Conservation (phyloP, 208 protist species). For the Acanthamoeba triangularis region DNA sequence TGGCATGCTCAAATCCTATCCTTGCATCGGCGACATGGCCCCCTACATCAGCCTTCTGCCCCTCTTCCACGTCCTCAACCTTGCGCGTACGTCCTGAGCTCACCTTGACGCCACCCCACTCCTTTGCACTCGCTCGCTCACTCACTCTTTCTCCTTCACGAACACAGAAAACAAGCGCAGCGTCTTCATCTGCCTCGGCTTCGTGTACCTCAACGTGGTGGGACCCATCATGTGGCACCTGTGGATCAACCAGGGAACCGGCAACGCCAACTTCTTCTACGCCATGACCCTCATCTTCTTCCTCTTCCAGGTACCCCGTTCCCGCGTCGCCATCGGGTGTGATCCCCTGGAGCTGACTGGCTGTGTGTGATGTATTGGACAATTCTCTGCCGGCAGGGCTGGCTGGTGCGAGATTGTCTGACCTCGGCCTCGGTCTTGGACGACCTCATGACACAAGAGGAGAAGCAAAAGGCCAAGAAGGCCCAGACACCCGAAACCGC, state of each 20-base stretch:
- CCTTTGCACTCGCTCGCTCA: background rate
- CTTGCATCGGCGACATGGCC: constrained; percentile 66
- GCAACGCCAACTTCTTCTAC: constrained; percentile 78
- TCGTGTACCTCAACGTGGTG: constrained; percentile 74
- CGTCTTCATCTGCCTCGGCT: constrained; percentile 57
- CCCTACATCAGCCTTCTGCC: constrained; percentile 72
- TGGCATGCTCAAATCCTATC: constrained; percentile 73
- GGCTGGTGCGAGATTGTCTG: constrained; percentile 72
- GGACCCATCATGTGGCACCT: constrained; percentile 73
- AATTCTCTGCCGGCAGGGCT: constrained; percentile 30
- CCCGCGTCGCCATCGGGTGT: background rate
- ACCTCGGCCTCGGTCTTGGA: constrained; percentile 67
- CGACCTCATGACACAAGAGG: constrained; percentile 32
- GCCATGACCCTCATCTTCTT: constrained; percentile 76
- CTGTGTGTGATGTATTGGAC: background rate
- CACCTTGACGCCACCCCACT: background rate
- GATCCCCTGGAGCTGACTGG: too few relatives aligned
- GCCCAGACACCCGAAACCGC: background rate
- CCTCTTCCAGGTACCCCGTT: constrained; percentile 15
- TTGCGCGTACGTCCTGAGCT: constrained; percentile 17
- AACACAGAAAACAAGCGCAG: constrained; percentile 69
- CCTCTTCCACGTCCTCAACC: constrained; percentile 65
- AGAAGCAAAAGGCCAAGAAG: constrained; percentile 5
- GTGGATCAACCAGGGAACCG: constrained; percentile 74
- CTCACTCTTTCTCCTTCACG: too few relatives aligned